Evolutionary conservation across 352 stramenopile genomes (phyloP).

Genomic region (Pythium phragmitis): DNA sequence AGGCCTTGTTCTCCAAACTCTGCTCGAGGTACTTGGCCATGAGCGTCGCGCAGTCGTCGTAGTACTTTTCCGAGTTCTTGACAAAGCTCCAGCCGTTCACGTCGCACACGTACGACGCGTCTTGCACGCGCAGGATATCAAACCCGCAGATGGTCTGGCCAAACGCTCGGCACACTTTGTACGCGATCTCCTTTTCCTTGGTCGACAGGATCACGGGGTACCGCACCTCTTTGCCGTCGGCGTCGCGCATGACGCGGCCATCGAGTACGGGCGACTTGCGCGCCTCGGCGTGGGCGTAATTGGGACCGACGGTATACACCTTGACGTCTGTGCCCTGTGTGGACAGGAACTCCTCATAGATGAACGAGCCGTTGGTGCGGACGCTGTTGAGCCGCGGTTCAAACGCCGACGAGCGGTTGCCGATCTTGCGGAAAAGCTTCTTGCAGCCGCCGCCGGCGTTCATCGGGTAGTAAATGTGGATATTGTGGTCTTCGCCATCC

Average conservation of each 20-base stretch:
- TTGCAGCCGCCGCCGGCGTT: constrained; percentile 98
- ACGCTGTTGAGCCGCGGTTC: constrained; percentile 96
- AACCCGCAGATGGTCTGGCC: constrained; percentile 98
- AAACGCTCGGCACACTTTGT: constrained; percentile 82
- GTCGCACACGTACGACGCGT: constrained; percentile 97
- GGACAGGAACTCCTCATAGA: constrained; percentile 98
- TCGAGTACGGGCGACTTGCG: constrained; percentile 99
- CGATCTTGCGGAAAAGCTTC: constrained; percentile 98
- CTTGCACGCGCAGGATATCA: constrained; percentile 95
- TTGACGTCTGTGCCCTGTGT: constrained; percentile 99
- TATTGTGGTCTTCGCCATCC: constrained; percentile 99
- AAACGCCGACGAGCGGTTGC: constrained; percentile 92
- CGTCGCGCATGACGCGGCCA: constrained; percentile 96
- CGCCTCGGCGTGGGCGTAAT: constrained; percentile 99
- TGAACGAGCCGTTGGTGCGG: constrained; percentile 88
- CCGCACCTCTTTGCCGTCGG: constrained; percentile 97
- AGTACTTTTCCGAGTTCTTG: constrained; percentile 99
- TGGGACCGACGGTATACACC: constrained; percentile 97
- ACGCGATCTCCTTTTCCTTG: constrained; percentile 98
- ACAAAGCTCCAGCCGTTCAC: constrained; percentile 99
- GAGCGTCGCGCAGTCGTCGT: constrained; percentile 85
- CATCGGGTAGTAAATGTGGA: constrained; percentile 99
- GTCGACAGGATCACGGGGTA: constrained; percentile 99
- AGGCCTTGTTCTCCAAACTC: constrained; percentile 34
- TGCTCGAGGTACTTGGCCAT: constrained; percentile 83